A percentile compares a stretch with the other conserved stretches of the same genome.
Evolutionary conservation across 106 monocot species (phyloP).

Genomic region (Dendrobium catenatum): DNA sequence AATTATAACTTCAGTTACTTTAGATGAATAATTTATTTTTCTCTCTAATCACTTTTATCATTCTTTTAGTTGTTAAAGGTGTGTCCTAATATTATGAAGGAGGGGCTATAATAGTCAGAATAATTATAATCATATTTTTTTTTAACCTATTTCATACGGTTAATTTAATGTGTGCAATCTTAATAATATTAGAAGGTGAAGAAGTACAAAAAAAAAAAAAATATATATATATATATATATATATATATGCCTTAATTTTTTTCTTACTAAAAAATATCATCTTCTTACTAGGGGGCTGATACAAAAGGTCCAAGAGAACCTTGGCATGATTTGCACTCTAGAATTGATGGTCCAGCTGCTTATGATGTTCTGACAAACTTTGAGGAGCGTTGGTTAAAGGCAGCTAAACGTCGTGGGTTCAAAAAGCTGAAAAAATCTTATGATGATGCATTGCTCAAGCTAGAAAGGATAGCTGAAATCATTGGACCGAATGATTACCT

Average conservation of each 20-base stretch:
- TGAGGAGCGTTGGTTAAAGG: slow-evolving; percentile 86
- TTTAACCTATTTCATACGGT: too few species aligned
- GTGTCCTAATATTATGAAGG: too few species aligned
- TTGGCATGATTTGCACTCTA: slow-evolving; percentile 95
- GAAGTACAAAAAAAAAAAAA: too few species aligned
- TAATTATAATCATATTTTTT: too few species aligned
- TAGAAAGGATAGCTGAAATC: slow-evolving; percentile 65
- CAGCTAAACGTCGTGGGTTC: slow-evolving; percentile 63
- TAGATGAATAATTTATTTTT: background rate
- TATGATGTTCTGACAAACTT: slow-evolving; percentile 86
- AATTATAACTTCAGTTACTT: background rate
- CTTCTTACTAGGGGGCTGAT: slow-evolving; percentile 37
- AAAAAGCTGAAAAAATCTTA: slow-evolving; percentile 50
- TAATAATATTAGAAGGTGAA: too few species aligned
- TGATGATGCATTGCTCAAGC: slow-evolving; percentile 66
- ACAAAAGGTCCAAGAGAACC: slow-evolving; percentile 75
- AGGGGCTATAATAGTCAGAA: too few species aligned
- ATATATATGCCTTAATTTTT: background rate
- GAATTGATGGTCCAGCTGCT: slow-evolving; percentile 86
- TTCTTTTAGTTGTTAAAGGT: too few species aligned
- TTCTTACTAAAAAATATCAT: background rate
- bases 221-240: too few species aligned
- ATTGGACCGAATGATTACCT: slow-evolving; percentile 37
- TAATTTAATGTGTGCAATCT: too few species aligned
- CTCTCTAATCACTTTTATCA: background rate